A percentile compares a stretch with the other conserved stretches of the same genome.
Evolutionary conservation across 106 monocot species (phyloP).

Genomic region (Gastrodia elata): DNA sequence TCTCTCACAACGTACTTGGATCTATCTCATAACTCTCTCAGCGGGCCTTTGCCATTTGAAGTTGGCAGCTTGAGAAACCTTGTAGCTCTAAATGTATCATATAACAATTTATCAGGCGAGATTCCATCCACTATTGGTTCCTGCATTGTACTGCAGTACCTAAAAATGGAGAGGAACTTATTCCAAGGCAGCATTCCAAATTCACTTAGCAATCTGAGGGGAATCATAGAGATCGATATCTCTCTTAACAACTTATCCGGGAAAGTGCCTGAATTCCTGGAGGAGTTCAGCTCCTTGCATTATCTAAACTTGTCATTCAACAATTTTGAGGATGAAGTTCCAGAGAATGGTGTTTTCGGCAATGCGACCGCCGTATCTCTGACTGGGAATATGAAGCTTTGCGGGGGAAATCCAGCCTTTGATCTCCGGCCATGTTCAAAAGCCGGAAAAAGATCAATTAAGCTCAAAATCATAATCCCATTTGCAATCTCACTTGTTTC

Average conservation of each 20-base stretch:
- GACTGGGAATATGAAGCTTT: slow-evolving; percentile 20
- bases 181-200: slow-evolving; percentile 30
- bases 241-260: slow-evolving; percentile 38
- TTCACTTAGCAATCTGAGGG: slow-evolving; percentile 9
- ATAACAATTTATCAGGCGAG: slow-evolving; percentile 22
- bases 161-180: slow-evolving; percentile 20
- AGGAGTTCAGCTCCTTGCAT: slow-evolving; percentile 4
- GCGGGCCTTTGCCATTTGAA: slow-evolving; percentile 18
- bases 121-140: slow-evolving; percentile 24
- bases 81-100: slow-evolving; percentile 8
- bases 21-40: slow-evolving; percentile 23
- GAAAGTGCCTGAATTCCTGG: slow-evolving; percentile 22
- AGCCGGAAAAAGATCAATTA: background rate
- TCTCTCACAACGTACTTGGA: slow-evolving; percentile 13
- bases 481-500: background rate
- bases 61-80: slow-evolving; percentile 23
- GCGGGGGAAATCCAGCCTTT: slow-evolving; percentile 19
- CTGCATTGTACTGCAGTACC: slow-evolving; percentile 19
- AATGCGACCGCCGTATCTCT: slow-evolving; percentile 6
- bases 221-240: slow-evolving; percentile 18
- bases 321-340: slow-evolving; percentile 25
- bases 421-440: slow-evolving; percentile 16
- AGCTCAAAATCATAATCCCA: slow-evolving; percentile 6
- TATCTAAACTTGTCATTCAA: slow-evolving; percentile 31
- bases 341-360: slow-evolving; percentile 12